These are phyloP conservation scores for Aspergillus leporis DNA, from an alignment of 495 filamentous ascomycete genomes.

Conservation along the genomic window DNA sequence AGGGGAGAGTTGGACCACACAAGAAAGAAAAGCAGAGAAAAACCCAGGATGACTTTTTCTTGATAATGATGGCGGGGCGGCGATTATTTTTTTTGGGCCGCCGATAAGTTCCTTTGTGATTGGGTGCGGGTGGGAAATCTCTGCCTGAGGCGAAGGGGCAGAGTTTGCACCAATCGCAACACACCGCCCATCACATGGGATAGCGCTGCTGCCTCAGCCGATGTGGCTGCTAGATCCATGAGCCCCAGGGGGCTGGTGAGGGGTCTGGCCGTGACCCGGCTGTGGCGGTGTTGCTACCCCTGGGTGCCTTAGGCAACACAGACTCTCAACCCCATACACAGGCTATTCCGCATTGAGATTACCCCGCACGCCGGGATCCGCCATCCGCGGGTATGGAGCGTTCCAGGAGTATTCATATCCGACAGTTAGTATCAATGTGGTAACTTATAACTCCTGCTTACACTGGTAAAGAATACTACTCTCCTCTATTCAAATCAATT, in stretches of 20 bases:
- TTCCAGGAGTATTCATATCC: background rate
- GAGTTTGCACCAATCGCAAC: slow-evolving; percentile 7
- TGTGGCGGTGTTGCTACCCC: background rate
- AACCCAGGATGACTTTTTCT: slow-evolving; percentile 12
- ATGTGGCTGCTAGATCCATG: background rate
- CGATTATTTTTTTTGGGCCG: slow-evolving; percentile 7
- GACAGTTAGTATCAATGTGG: no score
- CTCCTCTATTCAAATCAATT: no score
- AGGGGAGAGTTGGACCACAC: slow-evolving; percentile 9
- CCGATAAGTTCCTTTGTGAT: background rate
- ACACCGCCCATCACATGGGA: slow-evolving; percentile 6
- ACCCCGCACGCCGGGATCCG: slow-evolving; percentile 24
- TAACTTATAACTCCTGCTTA: no score
- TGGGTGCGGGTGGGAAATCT: slow-evolving; percentile 12
- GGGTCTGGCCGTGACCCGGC: slow-evolving; percentile 4
- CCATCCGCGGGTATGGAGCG: background rate
- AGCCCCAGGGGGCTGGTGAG: background rate
- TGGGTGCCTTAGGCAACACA: background rate
- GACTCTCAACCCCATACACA: slow-evolving; percentile 1
- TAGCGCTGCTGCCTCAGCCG: background rate
- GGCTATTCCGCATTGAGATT: slow-evolving; percentile 16
- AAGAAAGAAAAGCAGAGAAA: slow-evolving; percentile 19
- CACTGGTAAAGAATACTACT: no score
- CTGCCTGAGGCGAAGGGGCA: slow-evolving; percentile 14
- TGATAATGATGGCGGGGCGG: slow-evolving; percentile 18